These are phyloP conservation scores for Pseudozyma sp. DNA, from an alignment of 1,284 basidiomycete species.

Conservation along the genomic window DNA sequence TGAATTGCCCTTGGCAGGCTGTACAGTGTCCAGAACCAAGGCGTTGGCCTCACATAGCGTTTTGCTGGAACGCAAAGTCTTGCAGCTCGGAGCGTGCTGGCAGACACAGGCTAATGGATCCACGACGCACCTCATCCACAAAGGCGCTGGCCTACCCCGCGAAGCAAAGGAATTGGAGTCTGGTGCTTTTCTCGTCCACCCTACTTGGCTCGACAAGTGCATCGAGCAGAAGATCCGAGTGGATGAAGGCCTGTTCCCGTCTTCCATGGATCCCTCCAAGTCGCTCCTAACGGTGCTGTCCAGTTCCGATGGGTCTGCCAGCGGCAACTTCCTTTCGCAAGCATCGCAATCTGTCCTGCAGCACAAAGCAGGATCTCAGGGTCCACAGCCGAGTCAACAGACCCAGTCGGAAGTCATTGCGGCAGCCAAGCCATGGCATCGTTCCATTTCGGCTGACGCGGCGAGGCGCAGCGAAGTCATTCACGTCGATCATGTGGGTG, in stretches of 20 bases:
- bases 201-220: conserved; percentile 49
- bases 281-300: conserved; percentile 40
- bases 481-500: not conserved
- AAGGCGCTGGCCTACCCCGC: conserved; percentile 22
- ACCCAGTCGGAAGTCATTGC: conserved; percentile 31
- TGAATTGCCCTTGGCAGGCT: conserved; percentile 29
- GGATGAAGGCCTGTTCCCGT: conserved; percentile 45
- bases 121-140: conserved; percentile 41
- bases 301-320: conserved; percentile 41
- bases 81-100: conserved; percentile 45
- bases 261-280: conserved; percentile 33
- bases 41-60: conserved; percentile 24
- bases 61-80: conserved; percentile 35
- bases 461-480: conserved; percentile 1
- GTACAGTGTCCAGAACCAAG: conserved; percentile 33
- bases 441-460: conserved; percentile 43
- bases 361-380: not conserved
- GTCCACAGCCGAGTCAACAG: conserved; percentile 8
- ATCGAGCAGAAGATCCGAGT: conserved; percentile 35
- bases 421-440: conserved; percentile 46
- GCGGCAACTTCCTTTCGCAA: conserved; percentile 41
- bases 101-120: conserved; percentile 19
- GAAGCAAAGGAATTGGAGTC: conserved; percentile 24
- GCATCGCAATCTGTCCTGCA: conserved; percentile 25
- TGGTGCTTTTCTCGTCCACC: conserved; percentile 33